Percentiles rank a stretch among this genome's conserved stretches.
Evolutionary conservation across 1,284 basidiomycete species (phyloP).

Genomic region (Ceratobasidium theobromae): DNA sequence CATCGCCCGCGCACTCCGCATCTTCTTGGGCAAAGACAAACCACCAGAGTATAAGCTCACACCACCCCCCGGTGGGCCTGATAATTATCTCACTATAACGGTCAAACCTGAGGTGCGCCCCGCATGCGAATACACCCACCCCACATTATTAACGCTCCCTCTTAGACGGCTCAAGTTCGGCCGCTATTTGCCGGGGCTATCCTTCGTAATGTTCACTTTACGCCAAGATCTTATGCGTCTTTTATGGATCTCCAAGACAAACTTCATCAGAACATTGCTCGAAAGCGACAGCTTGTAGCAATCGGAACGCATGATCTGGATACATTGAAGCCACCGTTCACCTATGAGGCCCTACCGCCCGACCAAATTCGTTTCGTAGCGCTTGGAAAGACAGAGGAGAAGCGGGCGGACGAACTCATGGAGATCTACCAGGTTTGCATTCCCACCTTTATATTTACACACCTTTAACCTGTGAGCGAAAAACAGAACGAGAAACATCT

Average conservation of each 20-base stretch:
- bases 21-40: slow-evolving; percentile 76
- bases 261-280: slow-evolving; percentile 93
- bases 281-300: slow-evolving; percentile 87
- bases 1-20: slow-evolving; percentile 82
- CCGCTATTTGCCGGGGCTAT: slow-evolving; percentile 92
- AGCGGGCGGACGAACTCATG: slow-evolving; percentile 86
- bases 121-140: slow-evolving; percentile 22
- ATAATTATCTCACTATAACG: slow-evolving; percentile 64
- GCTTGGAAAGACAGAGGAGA: slow-evolving; percentile 72
- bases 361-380: slow-evolving; percentile 90
- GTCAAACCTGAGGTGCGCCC: slow-evolving; percentile 68
- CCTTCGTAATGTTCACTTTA: slow-evolving; percentile 88
- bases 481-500: slow-evolving; percentile 90
- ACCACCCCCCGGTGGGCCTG: slow-evolving; percentile 66
- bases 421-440: slow-evolving; percentile 81
- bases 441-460: background rate
- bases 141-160: background rate
- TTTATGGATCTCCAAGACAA: slow-evolving; percentile 99
- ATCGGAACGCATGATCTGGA: slow-evolving; percentile 98
- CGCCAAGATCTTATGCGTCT: slow-evolving; percentile 85
- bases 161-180: slow-evolving; percentile 76
- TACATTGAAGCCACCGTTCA: slow-evolving; percentile 83
- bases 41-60: slow-evolving; percentile 74
- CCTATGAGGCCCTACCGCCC: slow-evolving; percentile 88
- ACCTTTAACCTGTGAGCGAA: background rate